These are phyloP conservation scores for Penicillium sp. DNA, from an alignment of 2,329 filamentous ascomycete species.

Conservation along the genomic window DNA sequence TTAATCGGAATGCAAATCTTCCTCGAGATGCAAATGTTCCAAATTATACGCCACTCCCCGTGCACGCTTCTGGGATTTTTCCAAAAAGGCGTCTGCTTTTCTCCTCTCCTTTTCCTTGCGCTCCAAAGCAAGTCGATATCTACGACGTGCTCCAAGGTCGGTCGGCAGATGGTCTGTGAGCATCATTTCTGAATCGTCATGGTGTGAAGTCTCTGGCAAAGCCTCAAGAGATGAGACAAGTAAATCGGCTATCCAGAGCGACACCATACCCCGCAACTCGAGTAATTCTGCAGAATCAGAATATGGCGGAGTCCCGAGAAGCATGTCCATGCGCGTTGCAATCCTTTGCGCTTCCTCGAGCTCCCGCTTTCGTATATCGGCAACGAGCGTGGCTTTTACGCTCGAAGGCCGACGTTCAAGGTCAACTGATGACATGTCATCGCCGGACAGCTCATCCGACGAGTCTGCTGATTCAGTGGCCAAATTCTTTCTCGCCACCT, in stretches of 20 bases:
- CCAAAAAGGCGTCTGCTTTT: slow-evolving; percentile 31
- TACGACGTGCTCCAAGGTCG: slow-evolving; percentile 27
- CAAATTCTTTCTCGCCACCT: slow-evolving; percentile 39
- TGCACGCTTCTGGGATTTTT: slow-evolving; percentile 29
- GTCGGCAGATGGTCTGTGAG: slow-evolving; percentile 18
- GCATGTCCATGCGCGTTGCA: slow-evolving; percentile 61
- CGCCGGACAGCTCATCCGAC: slow-evolving; percentile 26
- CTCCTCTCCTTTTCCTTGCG: slow-evolving; percentile 26
- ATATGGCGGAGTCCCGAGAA: slow-evolving; percentile 65
- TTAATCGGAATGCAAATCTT: slow-evolving; percentile 8
- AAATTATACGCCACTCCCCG: slow-evolving; percentile 27
- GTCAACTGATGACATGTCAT: slow-evolving; percentile 25
- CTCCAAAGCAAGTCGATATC: slow-evolving; percentile 30
- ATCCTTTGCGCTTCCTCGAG: slow-evolving; percentile 57
- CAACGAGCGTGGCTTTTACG: slow-evolving; percentile 31
- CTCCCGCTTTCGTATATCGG: slow-evolving; percentile 45
- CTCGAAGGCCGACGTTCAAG: slow-evolving; percentile 16
- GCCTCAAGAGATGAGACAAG: slow-evolving; percentile 30
- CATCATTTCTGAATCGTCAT: slow-evolving; percentile 14
- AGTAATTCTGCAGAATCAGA: slow-evolving; percentile 62
- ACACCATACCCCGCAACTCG: slow-evolving; percentile 65
- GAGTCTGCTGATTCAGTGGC: slow-evolving; percentile 17
- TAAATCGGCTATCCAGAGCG: slow-evolving; percentile 70
- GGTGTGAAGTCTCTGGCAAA: slow-evolving; percentile 5
- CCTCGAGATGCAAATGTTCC: slow-evolving; percentile 26